A percentile compares a stretch with the other conserved stretches of the same genome.
These are phyloP conservation scores for Leccinum subatratum DNA, from an alignment of 1,284 basidiomycete species.

Conservation along the genomic window DNA sequence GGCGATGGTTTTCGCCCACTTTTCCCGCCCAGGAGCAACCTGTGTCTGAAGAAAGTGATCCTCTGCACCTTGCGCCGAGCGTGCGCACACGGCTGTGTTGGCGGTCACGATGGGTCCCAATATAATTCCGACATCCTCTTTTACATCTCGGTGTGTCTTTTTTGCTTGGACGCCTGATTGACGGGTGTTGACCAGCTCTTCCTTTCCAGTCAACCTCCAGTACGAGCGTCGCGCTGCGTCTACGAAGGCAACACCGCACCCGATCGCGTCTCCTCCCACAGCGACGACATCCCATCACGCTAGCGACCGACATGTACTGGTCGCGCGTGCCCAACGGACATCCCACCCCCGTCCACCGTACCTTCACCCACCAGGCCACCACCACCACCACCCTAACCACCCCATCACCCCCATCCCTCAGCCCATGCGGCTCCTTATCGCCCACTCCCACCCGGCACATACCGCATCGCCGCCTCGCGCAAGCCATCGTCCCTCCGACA, in stretches of 20 bases:
- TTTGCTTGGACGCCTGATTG: background rate
- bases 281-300: no score
- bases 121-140: slow-evolving; percentile 79
- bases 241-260: no score
- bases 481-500: slow-evolving; percentile 31
- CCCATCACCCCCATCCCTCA: slow-evolving; percentile 21
- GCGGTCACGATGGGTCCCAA: slow-evolving; percentile 78
- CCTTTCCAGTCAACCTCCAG: slow-evolving; percentile 52
- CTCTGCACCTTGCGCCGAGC: slow-evolving; percentile 54
- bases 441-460: slow-evolving; percentile 25
- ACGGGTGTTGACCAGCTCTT: slow-evolving; percentile 15
- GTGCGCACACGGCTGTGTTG: slow-evolving; percentile 87
- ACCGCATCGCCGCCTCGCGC: slow-evolving; percentile 26
- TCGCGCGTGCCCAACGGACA: no score
- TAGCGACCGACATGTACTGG: no score
- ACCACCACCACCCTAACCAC: slow-evolving; percentile 30
- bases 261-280: no score
- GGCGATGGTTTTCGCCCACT: slow-evolving; percentile 59
- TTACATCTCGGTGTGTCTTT: slow-evolving; percentile 69
- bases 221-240: slow-evolving; percentile 60
- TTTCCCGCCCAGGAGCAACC: slow-evolving; percentile 31
- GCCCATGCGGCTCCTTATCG: slow-evolving; percentile 7
- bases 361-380: slow-evolving; percentile 30
- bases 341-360: slow-evolving; percentile 16
- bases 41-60: slow-evolving; percentile 10